Evolutionary conservation across 2,329 filamentous ascomycete genomes (phyloP), one percentile per base, ranked within the genome.

Genomic region (Aureobasidium subglaciale): DNA sequence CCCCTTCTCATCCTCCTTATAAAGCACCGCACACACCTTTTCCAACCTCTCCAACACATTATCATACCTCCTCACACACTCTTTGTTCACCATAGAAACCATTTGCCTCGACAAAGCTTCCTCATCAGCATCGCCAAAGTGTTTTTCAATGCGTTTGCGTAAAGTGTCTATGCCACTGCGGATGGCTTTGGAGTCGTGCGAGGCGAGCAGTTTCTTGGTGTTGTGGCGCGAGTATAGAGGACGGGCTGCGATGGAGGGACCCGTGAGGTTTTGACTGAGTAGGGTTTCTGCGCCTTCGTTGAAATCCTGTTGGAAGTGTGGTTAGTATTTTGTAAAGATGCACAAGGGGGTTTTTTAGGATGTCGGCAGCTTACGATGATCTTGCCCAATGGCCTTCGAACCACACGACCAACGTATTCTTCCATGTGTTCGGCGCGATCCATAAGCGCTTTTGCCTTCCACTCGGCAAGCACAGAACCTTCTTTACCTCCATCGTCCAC

Each of bases 101-200:
- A 86, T 65, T 52, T 75, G 77, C 7, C 78, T 71, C 63, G 82
- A 86, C 54, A 86, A 13, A 13, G 27, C 16, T 55, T 84, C 82
- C 60, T 91, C 87, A 63, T 95, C 90, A 5, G 85, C 87, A 62
- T 95, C 90, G 40, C 90, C 90, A 76, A 97, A 97, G 71, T 97
- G 92, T 75, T 97, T 99, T 73, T 97, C 92, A 1, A 97, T 88
- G 48, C 92, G 82, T 75, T 95, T 96, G 65, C 86, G 86, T 62
- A 97, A 77, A 54, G 88, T 82, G 65, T 96, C 90, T 62, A 96
- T 86, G n/a, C 92, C 91, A 67, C 91, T 90, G 61, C 87, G 82
- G 40, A 96, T 81, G 71, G 96, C 90, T 68, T 88, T 91, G 18
- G 78, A 78, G 69, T 97, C 92, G 69, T 93, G 88, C 41, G 81